Evolutionary conservation across 164 flowering plant genomes (phyloP), one percentile per base, ranked within the genome.

Genomic region (Akebia trifoliata): DNA sequence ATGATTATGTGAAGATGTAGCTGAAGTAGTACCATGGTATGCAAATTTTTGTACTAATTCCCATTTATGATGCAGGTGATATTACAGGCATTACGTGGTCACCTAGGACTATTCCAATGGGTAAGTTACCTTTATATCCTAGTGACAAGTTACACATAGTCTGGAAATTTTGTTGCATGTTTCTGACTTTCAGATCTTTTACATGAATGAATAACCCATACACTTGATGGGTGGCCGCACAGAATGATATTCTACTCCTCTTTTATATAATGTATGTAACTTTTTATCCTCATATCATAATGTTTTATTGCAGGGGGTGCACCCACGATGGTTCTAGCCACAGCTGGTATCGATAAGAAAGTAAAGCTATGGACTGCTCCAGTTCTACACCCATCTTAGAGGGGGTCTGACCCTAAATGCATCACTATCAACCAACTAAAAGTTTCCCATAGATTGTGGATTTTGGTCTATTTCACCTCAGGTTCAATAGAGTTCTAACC

Each of bases 361-460:
- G 97, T 92, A 53, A 92, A 92, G 79, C 55, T 89, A 51, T 92
- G 98, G 98, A 70, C 69, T 37, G 76, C 95, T 53, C 98, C 98
- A 7, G 31, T 73, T 4, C 52, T 67, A 4, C 52, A 57, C 25
- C 57, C 65, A 32, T 66, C 60, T 56, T 72, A 48, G 59, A 53
- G 48, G n/a, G 26, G 24, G 36, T 20, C 12, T 31, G n/a, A n/a
- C n/a, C n/a, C 6, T 6, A 9, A 24, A 20, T 58, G 61, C 61
- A 46, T 34, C 43, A 34, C 14, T 10, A 57, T 29, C 51, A 44
- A 40, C 32, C 6, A 18, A n/a, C n/a, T n/a, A n/a, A n/a, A n/a
- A n/a, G n/a, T n/a, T n/a, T n/a, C n/a, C n/a, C n/a, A n/a, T n/a
- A n/a, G n/a, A n/a, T n/a, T n/a, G n/a, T n/a, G n/a, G n/a, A n/a